Conservation (phyloP, 176 grass and related monocot genomes). For the Oryza meridionalis region DNA sequence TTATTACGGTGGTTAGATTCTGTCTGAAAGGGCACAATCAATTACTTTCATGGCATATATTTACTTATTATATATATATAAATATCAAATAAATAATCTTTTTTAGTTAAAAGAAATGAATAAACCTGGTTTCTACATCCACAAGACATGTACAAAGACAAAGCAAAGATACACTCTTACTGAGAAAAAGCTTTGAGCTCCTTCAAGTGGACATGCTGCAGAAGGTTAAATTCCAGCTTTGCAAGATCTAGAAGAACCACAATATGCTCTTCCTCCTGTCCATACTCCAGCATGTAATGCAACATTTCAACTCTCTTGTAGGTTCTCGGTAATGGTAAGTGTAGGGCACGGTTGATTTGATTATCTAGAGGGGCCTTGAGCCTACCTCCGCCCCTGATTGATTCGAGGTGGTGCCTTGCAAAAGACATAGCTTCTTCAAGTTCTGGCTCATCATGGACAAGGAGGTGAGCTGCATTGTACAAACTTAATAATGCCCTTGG, state of each 20-base stretch:
- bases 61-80: no score
- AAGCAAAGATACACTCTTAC: background rate
- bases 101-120: no score
- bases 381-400: accelerated
- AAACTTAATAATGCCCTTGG: background rate
- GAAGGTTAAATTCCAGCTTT: slow-evolving; percentile 9
- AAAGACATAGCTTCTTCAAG: background rate
- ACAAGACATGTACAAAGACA: no score
- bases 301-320: background rate
- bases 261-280: background rate
- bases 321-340: background rate
- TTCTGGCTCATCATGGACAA: background rate
- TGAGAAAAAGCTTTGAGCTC: background rate
- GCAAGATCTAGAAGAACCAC: background rate
- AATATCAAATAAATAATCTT: no score
- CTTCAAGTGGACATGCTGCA: slow-evolving; percentile 6
- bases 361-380: background rate
- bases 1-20: no score
- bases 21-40: no score
- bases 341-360: background rate
- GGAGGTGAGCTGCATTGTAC: background rate
- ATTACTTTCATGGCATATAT: no score
- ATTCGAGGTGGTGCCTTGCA: background rate
- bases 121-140: no score
- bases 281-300: background rate